Conservation (phyloP, 139 green algal species). For the Coelastrella sp. region DNA sequence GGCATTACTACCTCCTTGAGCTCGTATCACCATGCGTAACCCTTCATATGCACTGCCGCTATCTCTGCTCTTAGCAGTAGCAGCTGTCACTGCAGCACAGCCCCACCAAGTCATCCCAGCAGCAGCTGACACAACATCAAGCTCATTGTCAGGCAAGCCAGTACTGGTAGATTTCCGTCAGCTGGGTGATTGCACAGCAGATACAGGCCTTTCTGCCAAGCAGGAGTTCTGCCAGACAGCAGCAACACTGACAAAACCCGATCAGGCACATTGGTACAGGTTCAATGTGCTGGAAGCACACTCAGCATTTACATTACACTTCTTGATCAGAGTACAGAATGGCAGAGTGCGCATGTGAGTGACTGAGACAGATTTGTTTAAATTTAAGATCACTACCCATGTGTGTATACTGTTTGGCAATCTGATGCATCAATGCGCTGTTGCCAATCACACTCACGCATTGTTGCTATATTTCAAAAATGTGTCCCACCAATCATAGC, state of each 20-base stretch:
- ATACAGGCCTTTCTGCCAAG: neutral
- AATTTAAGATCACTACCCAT: too few species aligned
- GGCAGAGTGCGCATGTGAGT: conserved; percentile 42
- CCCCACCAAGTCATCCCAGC: conserved; percentile 18
- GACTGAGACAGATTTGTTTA: too few species aligned
- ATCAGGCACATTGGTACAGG: conserved; percentile 22
- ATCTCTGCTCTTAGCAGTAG: neutral
- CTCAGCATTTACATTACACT: conserved; percentile 33
- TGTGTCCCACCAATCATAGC: too few species aligned
- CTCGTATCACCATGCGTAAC: neutral
- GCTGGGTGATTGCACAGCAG: conserved; percentile 27
- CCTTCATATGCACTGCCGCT: neutral
- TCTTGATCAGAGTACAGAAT: conserved; percentile 14
- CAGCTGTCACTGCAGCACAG: conserved; percentile 14
- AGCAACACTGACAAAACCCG: neutral
- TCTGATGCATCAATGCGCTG: too few species aligned
- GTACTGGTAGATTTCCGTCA: conserved; percentile 21
- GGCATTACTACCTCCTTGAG: too few species aligned
- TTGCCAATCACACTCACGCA: too few species aligned
- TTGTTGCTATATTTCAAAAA: too few species aligned
- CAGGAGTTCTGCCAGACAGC: neutral
- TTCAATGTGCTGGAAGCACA: conserved; percentile 14
- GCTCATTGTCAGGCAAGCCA: neutral
- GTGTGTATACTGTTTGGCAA: too few species aligned
- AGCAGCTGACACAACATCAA: conserved; percentile 7